Base-by-base conservation (phyloP, 1,284 basidiomycete species). In the Melanopsichium pennsylvanicum region DNA sequence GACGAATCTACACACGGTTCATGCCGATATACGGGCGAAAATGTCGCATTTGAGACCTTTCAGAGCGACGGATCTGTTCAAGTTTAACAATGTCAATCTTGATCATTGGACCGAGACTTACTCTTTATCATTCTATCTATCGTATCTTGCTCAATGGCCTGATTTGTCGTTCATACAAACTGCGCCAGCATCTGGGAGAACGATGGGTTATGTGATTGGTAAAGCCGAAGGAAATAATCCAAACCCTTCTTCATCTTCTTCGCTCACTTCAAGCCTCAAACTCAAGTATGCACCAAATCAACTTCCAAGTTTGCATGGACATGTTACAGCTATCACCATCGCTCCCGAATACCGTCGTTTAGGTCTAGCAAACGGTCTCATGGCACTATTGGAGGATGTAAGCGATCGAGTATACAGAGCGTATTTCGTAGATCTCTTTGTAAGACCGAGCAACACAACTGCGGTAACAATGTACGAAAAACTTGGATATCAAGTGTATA, bases 61-160 rank as follows among this genome's bases (percentile, higher is more conserved):
- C 84, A 85, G 86, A 75, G 91, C 91, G 13, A 87, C 87, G 0
- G 92, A 95, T 80, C 85, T 95, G 82, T 93, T 95, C 85, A 88
- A 86, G 71, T 94, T 93, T 84, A 95, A 95, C 81, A 91, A 92
- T 27, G 93, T 93, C 59, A 95, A 95, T 81, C 83, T 94, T 76
- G 92, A 95, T 81, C 85, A 93, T 48, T 95, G 91, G 90, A 95
- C 92, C 39, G 93, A 95, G 83, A 95, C 93, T 16, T 95, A 93
- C 81, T 88, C 88, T 39, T 88, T 91, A 73, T 86, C 85, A 23
- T 95, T 94, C 82, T 95, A 95, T 81, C 83, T 95, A 36, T 87
- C 83, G 79, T 95, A 95, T 79, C 87, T 95, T 50, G 86, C 89
- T 7, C 86, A 89, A 51, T 95, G 92, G 92, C 91, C 92, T 4